A percentile compares a stretch with the other conserved stretches of the same genome.
These are phyloP conservation scores for Gigaspora rosea DNA, from an alignment of 192 early-diverging fungal genomes.

Conservation along the genomic window DNA sequence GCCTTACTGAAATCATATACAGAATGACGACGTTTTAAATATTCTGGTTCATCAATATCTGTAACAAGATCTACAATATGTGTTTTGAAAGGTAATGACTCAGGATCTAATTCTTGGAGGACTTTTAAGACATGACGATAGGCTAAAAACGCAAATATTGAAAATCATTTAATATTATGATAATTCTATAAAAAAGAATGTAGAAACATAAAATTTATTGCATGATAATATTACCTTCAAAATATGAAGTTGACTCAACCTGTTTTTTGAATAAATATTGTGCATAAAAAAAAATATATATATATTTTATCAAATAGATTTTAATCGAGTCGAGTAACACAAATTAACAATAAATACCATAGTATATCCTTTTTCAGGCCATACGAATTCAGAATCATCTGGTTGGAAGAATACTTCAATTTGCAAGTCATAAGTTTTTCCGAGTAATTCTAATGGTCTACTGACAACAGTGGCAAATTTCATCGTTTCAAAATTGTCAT, in stretches of 20 bases:
- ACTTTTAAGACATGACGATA: conserved; percentile 53
- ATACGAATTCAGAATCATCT: conserved; percentile 31
- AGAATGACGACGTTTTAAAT: conserved; percentile 27
- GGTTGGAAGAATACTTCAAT: conserved; percentile 41
- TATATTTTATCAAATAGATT: not conserved
- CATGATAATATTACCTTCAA: conserved; percentile 39
- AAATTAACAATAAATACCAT: conserved; percentile 17
- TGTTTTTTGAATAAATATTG: conserved; percentile 6
- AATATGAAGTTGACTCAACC: conserved; percentile 47
- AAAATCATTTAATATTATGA: not conserved
- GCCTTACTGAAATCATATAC: conserved; percentile 24
- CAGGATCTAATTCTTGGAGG: conserved; percentile 44
- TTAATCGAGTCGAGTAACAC: no score
- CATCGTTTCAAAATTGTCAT: conserved; percentile 50
- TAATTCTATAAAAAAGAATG: no score
- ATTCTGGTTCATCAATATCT: conserved; percentile 42
- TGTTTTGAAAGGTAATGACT: conserved; percentile 42
- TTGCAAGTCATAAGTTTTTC: conserved; percentile 36
- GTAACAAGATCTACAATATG: conserved; percentile 46
- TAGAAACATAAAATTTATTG: not conserved
- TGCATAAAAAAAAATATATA: conserved; percentile 5
- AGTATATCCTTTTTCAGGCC: not conserved
- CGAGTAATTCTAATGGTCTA: conserved; percentile 37
- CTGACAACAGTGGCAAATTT: conserved; percentile 52
- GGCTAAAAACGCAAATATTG: conserved; percentile 35